Conservation (phyloP, 2,329 filamentous ascomycete species). For the Dryadomyces sulphureus region DNA sequence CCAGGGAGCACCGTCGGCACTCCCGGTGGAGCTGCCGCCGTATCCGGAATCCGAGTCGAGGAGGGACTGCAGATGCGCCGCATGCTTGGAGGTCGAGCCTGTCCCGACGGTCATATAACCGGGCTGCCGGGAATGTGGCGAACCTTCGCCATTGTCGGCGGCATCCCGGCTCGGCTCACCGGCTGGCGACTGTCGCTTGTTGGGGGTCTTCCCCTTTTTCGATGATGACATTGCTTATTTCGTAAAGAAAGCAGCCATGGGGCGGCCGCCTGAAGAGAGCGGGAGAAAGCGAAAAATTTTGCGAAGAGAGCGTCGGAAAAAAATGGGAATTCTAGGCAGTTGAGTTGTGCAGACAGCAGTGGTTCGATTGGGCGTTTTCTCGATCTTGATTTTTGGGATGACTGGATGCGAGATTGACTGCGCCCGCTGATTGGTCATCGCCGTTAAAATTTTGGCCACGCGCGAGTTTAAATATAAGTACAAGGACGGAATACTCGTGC, state of each 20-base stretch:
- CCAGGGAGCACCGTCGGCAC: constrained; percentile 35
- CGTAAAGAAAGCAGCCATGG: neutral
- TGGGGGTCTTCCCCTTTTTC: constrained; percentile 36
- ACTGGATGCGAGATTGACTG: neutral
- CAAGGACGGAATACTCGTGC: too few relatives aligned
- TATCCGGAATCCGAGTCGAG: constrained; percentile 87
- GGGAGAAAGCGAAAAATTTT: neutral
- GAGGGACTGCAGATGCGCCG: constrained; percentile 63
- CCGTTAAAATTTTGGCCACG: neutral
- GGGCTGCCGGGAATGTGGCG: constrained; percentile 8
- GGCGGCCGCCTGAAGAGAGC: neutral
- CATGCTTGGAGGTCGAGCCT: constrained; percentile 69
- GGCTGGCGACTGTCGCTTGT: neutral
- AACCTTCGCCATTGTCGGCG: constrained; percentile 11
- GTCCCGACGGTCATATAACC: constrained; percentile 76
- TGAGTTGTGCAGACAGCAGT: neutral
- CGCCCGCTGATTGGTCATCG: neutral
- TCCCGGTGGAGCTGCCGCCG: constrained; percentile 61
- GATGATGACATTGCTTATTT: constrained; percentile 44
- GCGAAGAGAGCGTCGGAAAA: neutral
- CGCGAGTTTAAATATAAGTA: too few relatives aligned
- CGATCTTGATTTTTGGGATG: neutral
- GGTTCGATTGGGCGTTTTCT: neutral
- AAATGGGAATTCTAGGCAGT: neutral
- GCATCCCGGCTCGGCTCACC: constrained; percentile 12